Conservation (phyloP, 2,329 filamentous ascomycete species). For the Cercospora janseana region DNA sequence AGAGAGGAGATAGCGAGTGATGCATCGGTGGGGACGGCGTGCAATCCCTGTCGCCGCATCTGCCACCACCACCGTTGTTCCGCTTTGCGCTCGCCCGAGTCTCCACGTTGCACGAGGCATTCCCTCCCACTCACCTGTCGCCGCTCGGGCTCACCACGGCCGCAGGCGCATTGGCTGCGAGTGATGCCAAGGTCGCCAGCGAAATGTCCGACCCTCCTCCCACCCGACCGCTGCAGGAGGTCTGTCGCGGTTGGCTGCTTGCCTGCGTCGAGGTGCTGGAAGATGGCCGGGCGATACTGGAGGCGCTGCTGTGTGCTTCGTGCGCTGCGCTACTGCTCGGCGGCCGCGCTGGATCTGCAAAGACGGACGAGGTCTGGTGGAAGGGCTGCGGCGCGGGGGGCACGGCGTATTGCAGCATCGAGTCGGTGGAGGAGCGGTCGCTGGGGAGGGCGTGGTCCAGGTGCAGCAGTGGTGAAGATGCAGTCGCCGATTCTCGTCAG, state of each 20-base stretch:
- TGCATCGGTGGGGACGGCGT: no score
- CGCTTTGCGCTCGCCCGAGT: background rate
- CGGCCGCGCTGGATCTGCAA: conserved; percentile 21
- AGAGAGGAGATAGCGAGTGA: no score
- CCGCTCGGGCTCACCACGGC: conserved; percentile 16
- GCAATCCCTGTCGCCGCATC: conserved; percentile 1
- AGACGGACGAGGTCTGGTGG: conserved; percentile 22
- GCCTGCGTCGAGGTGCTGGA: conserved; percentile 54
- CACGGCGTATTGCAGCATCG: conserved; percentile 49
- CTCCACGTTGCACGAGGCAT: background rate
- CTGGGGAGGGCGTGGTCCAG: background rate
- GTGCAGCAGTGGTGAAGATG: background rate
- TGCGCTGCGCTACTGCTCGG: conserved; percentile 12
- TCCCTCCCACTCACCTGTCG: conserved; percentile 15
- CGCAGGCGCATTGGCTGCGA: conserved; percentile 30
- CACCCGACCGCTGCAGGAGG: conserved; percentile 14
- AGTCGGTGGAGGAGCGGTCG: conserved; percentile 43
- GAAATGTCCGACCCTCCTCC: conserved; percentile 35
- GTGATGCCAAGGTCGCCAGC: conserved; percentile 29
- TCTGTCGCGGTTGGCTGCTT: conserved; percentile 9
- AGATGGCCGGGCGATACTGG: conserved; percentile 54
- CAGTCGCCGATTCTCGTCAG: background rate
- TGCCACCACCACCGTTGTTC: background rate
- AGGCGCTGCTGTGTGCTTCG: conserved; percentile 37
- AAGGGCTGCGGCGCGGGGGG: conserved; percentile 29